Evolutionary conservation across 371 early-diverging fungal genomes (phyloP).

Genomic region (Mortierella sp.): DNA sequence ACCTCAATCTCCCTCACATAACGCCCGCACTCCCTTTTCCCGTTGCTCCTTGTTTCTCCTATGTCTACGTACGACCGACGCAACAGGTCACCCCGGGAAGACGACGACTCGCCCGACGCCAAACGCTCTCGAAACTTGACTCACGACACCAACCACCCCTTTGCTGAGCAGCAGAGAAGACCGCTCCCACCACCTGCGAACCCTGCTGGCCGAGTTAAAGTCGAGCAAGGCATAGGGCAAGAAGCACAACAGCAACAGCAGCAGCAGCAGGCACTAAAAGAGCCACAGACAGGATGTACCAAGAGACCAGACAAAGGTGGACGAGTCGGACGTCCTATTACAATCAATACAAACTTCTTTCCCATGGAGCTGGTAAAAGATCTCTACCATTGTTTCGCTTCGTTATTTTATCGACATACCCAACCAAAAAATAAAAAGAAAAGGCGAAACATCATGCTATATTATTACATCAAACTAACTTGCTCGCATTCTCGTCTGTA

Average conservation of each 20-base stretch:
- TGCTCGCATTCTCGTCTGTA: not conserved
- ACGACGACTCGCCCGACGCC: not conserved
- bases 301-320: conserved; percentile 41
- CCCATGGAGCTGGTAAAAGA: conserved; percentile 13
- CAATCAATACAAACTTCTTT: conserved; percentile 33
- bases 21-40: not conserved
- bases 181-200: not conserved
- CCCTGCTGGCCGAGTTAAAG: not conserved
- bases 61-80: not conserved
- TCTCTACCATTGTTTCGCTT: not conserved
- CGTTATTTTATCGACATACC: not conserved
- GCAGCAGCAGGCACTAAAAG: not conserved
- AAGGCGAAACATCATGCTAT: not conserved
- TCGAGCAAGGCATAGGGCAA: not conserved
- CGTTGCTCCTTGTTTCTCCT: not conserved
- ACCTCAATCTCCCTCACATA: too few relatives aligned
- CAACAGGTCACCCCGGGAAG: not conserved
- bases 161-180: not conserved
- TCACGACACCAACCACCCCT: not conserved
- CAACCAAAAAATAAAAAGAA: not conserved
- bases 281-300: conserved; percentile 25
- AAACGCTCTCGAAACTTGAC: not conserved
- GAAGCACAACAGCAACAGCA: too few relatives aligned
- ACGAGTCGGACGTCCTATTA: conserved; percentile 5
- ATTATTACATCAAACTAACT: not conserved